A percentile compares a stretch with the other conserved stretches of the same genome.
Conservation (phyloP, 768 basidiomycete genomes). For the Lyophyllum semitale region DNA sequence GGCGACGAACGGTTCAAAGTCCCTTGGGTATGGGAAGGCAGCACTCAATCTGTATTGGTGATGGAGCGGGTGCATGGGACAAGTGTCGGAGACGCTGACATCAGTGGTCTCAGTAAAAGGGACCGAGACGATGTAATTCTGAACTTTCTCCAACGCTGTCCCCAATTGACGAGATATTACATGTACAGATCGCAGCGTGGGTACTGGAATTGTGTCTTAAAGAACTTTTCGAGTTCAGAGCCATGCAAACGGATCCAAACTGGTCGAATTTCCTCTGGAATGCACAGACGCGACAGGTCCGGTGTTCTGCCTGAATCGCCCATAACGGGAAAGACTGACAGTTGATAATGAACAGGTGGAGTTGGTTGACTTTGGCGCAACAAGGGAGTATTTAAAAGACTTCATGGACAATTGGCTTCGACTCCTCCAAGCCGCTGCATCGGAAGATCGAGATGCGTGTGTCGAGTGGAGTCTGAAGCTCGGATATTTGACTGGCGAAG, state of each 20-base stretch:
- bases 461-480: slow-evolving; percentile 74
- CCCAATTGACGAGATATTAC: neutral
- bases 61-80: slow-evolving; percentile 85
- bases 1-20: slow-evolving; percentile 72
- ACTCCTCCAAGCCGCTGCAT: slow-evolving; percentile 80
- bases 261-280: slow-evolving; percentile 98
- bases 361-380: slow-evolving; percentile 96
- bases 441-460: slow-evolving; percentile 67
- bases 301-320: neutral
- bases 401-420: slow-evolving; percentile 90
- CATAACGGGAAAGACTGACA: neutral
- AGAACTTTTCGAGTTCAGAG: slow-evolving; percentile 87
- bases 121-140: slow-evolving; percentile 71
- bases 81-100: slow-evolving; percentile 70
- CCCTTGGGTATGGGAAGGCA: slow-evolving; percentile 84
- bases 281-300: slow-evolving; percentile 57
- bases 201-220: slow-evolving; percentile 85
- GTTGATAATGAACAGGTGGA: slow-evolving; percentile 52
- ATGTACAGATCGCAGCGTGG: slow-evolving; percentile 72
- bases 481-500: slow-evolving; percentile 89
- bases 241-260: slow-evolving; percentile 99
- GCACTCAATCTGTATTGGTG: slow-evolving; percentile 81
- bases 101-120: slow-evolving; percentile 55
- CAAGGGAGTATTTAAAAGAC: slow-evolving; percentile 76
- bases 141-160: neutral